A percentile compares a stretch with the other conserved stretches of the same genome.
Conservation (phyloP, 306 rosid species). For the Glycine tomentella region DNA sequence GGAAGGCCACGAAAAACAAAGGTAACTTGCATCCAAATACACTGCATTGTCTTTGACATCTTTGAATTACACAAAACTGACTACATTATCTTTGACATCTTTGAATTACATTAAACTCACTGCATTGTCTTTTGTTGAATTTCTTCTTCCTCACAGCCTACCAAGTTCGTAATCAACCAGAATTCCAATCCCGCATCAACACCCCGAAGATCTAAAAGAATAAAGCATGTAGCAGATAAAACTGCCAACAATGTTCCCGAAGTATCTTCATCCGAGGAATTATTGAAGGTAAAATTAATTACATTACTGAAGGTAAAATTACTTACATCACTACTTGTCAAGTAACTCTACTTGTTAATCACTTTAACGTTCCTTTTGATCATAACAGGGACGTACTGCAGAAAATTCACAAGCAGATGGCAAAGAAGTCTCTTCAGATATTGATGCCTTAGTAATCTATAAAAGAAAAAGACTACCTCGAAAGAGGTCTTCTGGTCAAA, state of each 20-base stretch:
- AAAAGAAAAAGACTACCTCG: slow-evolving; percentile 19
- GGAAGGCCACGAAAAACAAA: slow-evolving; percentile 7
- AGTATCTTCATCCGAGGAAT: background rate
- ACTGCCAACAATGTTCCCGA: background rate
- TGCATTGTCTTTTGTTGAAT: slow-evolving; percentile 1
- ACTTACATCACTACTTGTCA: background rate
- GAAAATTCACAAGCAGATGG: slow-evolving; percentile 1
- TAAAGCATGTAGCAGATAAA: slow-evolving; percentile 28
- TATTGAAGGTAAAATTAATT: slow-evolving; percentile 14
- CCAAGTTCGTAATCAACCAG: background rate
- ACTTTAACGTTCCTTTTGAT: background rate
- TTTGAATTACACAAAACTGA: background rate
- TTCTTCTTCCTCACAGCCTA: slow-evolving; percentile 31
- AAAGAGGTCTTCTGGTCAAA: background rate
- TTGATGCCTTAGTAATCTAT: background rate
- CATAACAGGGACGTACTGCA: background rate
- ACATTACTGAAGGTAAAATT: slow-evolving; percentile 11
- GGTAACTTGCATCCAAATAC: background rate
- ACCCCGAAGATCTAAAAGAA: slow-evolving; percentile 29
- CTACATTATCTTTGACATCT: background rate
- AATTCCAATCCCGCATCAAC: background rate
- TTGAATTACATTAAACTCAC: background rate
- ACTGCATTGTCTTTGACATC: too few relatives aligned
- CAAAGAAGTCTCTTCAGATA: slow-evolving; percentile 12
- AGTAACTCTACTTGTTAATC: background rate